A percentile compares a stretch with the other conserved stretches of the same genome.
These are phyloP conservation scores for Stromatinia cepivora DNA, from an alignment of 2,329 filamentous ascomycete genomes.

Conservation along the genomic window DNA sequence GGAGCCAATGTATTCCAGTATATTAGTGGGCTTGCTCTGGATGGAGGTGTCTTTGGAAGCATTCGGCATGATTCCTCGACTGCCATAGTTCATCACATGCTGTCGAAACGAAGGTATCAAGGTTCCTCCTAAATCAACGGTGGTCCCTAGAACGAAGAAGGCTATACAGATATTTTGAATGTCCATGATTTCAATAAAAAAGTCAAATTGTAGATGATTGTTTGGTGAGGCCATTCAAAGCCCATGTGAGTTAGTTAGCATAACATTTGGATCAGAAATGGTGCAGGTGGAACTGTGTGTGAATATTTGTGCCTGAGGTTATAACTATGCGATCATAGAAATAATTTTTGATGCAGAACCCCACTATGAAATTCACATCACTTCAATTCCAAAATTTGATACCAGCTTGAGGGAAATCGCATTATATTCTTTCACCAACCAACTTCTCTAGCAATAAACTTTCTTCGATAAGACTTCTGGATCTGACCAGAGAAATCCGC, in stretches of 20 bases:
- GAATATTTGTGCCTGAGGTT: constrained; percentile 6
- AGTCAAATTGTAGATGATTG: background rate
- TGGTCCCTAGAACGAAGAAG: constrained; percentile 38
- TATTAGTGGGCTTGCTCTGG: constrained; percentile 8
- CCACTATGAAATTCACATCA: constrained; percentile 16
- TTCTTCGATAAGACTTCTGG: background rate
- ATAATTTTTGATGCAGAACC: constrained; percentile 18
- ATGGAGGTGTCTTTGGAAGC: background rate
- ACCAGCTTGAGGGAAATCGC: background rate
- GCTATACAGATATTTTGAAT: constrained; percentile 33
- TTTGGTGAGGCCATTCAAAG: background rate
- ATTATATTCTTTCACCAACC: background rate
- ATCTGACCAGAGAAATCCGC: constrained; percentile 22
- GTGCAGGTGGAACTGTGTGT: background rate
- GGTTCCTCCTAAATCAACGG: constrained; percentile 34
- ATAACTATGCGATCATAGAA: constrained; percentile 11
- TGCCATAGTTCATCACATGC: constrained; percentile 40
- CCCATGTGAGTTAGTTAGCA: background rate
- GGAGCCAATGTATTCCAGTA: constrained; percentile 32
- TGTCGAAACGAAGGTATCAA: constrained; percentile 37
- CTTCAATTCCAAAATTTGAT: constrained; percentile 15
- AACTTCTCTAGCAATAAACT: background rate
- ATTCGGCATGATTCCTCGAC: constrained; percentile 30
- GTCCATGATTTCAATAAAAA: constrained; percentile 34
- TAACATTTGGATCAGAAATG: background rate